Evolutionary conservation across 441 rosid genomes (phyloP).

Genomic region (Bocquillonia castaneifolia): DNA sequence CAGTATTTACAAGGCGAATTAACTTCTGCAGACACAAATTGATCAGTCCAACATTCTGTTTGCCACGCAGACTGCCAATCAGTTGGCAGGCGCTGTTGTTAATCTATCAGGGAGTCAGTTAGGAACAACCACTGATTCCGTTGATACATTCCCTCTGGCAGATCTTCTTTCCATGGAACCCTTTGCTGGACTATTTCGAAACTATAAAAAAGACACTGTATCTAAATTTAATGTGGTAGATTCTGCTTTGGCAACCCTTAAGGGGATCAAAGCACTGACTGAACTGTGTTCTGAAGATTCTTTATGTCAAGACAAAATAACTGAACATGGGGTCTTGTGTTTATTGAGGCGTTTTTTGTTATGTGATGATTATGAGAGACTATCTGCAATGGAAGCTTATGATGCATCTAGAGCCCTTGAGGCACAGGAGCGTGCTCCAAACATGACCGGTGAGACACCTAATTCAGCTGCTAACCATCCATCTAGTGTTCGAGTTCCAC

Average conservation of each 20-base stretch:
- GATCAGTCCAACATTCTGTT: slow-evolving; percentile 67
- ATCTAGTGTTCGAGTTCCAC: slow-evolving; percentile 77
- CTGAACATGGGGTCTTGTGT: slow-evolving; percentile 67
- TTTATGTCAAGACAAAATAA: slow-evolving; percentile 57
- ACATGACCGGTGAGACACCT: slow-evolving; percentile 41
- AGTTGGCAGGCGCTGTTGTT: slow-evolving; percentile 76
- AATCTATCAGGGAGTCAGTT: slow-evolving; percentile 64
- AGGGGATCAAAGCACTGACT: slow-evolving; percentile 79
- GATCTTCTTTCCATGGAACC: slow-evolving; percentile 93
- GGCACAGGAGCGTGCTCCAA: slow-evolving; percentile 46
- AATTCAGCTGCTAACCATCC: slow-evolving; percentile 37
- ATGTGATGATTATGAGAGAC: slow-evolving; percentile 86
- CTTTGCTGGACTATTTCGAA: slow-evolving; percentile 56
- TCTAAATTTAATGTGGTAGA: slow-evolving; percentile 74
- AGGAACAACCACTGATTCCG: slow-evolving; percentile 40
- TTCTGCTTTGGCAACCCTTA: slow-evolving; percentile 85
- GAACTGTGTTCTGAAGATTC: slow-evolving; percentile 71
- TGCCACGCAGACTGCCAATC: slow-evolving; percentile 65
- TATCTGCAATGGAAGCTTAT: slow-evolving; percentile 86
- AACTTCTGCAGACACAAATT: slow-evolving; percentile 58
- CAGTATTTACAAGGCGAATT: slow-evolving; percentile 8
- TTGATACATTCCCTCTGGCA: slow-evolving; percentile 54
- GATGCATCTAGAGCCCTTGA: slow-evolving; percentile 78
- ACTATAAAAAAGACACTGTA: slow-evolving; percentile 56
- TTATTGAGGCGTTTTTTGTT: slow-evolving; percentile 78